A percentile compares a stretch with the other conserved stretches of the same genome.
Evolutionary conservation across 805 yeast genomes (phyloP).

Genomic region (Lipomyces starkeyi): DNA sequence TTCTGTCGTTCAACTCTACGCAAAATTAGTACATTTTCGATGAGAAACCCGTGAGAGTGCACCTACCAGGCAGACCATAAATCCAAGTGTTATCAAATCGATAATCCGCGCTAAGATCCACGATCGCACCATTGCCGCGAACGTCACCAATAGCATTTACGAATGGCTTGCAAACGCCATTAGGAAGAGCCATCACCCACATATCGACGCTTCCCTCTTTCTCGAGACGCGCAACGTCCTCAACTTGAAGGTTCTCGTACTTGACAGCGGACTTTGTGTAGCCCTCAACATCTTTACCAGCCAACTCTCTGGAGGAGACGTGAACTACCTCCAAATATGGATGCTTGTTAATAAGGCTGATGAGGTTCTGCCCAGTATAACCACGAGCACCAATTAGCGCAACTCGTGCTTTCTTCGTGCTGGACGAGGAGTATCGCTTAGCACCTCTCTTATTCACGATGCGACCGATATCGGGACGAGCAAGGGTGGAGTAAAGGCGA

Average conservation of each 20-base stretch:
- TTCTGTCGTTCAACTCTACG: constrained; percentile 73
- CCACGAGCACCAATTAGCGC: constrained; percentile 99
- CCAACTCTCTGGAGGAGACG: constrained; percentile 93
- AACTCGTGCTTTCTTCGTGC: constrained; percentile 68
- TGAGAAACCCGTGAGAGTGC: background rate
- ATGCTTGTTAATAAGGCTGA: constrained; percentile 83
- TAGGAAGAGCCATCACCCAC: constrained; percentile 99
- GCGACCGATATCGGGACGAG: constrained; percentile 12
- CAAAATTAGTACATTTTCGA: background rate
- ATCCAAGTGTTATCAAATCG: constrained; percentile 93
- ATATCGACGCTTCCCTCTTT: constrained; percentile 80
- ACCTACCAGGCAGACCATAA: constrained; percentile 78
- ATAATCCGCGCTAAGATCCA: constrained; percentile 95
- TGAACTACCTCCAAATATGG: constrained; percentile 86
- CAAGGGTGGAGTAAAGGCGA: constrained; percentile 25
- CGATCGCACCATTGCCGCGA: constrained; percentile 71
- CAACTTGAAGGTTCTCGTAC: constrained; percentile 85
- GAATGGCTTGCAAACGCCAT: constrained; percentile 82
- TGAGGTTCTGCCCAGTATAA: constrained; percentile 91
- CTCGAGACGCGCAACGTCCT: constrained; percentile 82
- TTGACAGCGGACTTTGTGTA: constrained; percentile 73
- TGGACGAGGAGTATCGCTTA: constrained; percentile 41
- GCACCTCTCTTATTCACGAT: background rate
- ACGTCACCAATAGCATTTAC: constrained; percentile 56
- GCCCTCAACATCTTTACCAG: constrained; percentile 84